Percentiles rank a stretch among this genome's conserved stretches.
Evolutionary conservation across 176 grass and related monocot genomes (phyloP).

Genomic region (Neostapfia colusana): DNA sequence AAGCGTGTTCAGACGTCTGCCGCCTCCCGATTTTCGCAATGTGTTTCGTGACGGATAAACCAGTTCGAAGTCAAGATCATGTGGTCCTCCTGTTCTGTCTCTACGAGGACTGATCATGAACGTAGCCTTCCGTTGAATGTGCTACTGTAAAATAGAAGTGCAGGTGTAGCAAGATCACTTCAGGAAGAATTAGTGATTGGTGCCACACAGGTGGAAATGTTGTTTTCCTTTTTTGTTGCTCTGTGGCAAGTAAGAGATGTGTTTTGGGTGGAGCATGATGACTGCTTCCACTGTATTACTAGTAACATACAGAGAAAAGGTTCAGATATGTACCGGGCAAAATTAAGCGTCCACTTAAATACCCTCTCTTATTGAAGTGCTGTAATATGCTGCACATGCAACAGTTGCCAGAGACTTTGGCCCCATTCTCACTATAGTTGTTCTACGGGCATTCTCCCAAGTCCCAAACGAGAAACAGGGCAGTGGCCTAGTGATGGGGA

Average conservation of each 20-base stretch:
- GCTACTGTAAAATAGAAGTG: conserved; percentile 51
- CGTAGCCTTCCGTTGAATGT: conserved; percentile 38
- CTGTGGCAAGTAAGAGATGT: conserved; percentile 29
- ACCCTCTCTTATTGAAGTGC: too few relatives aligned
- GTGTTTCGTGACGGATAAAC: conserved; percentile 5
- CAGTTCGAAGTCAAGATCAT: conserved; percentile 50
- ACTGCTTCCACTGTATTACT: conserved; percentile 44
- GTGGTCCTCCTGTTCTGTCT: conserved; percentile 10
- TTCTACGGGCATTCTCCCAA: not conserved
- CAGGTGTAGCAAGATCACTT: conserved; percentile 56
- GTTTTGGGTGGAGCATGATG: conserved; percentile 32
- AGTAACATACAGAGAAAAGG: conserved; percentile 47
- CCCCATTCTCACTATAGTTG: not conserved
- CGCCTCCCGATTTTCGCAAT: not conserved
- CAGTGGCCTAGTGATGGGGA: not conserved
- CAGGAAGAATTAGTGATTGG: conserved; percentile 34
- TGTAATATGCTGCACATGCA: not conserved
- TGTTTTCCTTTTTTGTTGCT: conserved; percentile 34
- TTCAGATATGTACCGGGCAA: conserved; percentile 41
- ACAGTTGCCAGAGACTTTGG: not conserved
- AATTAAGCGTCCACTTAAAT: conserved; percentile 27
- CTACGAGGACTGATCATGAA: conserved; percentile 33
- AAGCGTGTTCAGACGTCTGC: conserved; percentile 11
- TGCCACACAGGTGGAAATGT: conserved; percentile 25
- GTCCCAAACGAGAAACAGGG: not conserved